Base-by-base conservation (phyloP, 176 grass and related monocot genomes). In the Tillandsia leiboldiana region DNA sequence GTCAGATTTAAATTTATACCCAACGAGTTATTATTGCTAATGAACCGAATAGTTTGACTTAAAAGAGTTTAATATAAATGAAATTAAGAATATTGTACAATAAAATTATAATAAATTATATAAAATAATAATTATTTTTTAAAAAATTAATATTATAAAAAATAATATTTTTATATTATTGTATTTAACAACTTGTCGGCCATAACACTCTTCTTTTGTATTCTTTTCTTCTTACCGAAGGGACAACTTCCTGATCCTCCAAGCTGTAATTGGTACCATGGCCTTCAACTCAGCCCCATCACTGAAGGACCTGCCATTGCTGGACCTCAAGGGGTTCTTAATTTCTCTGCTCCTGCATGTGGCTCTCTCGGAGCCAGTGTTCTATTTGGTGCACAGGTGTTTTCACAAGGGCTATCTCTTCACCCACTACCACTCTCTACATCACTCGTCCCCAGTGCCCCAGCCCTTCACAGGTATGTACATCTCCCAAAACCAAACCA, bases 191-290 rank as follows among this genome's bases (percentile, higher is more conserved):
- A 24, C 24, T 1, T 24, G 1, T 24, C 1, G 24, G 24, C 24
- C 33, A 7, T 5, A 42, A 42, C 29, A 5, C 33, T 59, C 14
- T 57, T 2, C 13, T 56, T 20, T 0, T 3, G 1, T 3, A 3
- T 11, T n/a, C 0, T 13, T 13, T 4, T 17, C 6, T 20, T 48
- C 8, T 7, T n/a, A 14, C 10, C 8, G 24, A 80, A 96, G 92
- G 92, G 93, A 96, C 83, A 87, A 96, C 73, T 64, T 92, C 72
- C 51, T 96, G 70, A 83, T 96, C 17, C 77, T 92, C 72, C 93
- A 96, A 33, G 79, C 75, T 49, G 70, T 91, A n/a, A 54, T 89
- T 15, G 93, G 76, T 9, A 82, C 83, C 49, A 18, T 78, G 77
- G 72, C 27, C 28, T 70, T 22, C 10, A 83, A 12, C 78, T 80